Percentiles rank a stretch among this genome's conserved stretches.
Evolutionary conservation across 2,329 filamentous ascomycete species (phyloP).

Genomic region (Ceratocystis smalleyi): DNA sequence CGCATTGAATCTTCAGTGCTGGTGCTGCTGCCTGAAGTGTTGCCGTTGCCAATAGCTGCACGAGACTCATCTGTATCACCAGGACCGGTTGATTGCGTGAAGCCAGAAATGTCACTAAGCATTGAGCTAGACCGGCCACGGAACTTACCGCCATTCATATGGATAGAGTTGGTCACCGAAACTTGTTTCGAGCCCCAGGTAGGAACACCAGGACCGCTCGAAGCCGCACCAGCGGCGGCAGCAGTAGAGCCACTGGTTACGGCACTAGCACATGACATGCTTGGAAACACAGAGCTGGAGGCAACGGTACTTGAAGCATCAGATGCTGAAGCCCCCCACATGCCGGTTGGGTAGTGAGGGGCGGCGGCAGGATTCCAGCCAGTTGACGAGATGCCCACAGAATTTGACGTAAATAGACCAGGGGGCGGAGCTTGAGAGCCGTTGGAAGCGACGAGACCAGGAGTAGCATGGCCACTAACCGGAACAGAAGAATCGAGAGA

Average conservation of each 20-base stretch:
- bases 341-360: constrained; percentile 24
- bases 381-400: constrained; percentile 9
- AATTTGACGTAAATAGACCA: not conserved
- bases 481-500: not conserved
- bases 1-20: not conserved
- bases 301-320: not conserved
- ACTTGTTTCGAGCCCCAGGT: not conserved
- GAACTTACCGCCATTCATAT: constrained; percentile 26
- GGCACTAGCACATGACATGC: not conserved
- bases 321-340: constrained; percentile 23
- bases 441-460: constrained; percentile 1
- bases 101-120: constrained; percentile 51
- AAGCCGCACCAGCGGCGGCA: not conserved
- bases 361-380: constrained; percentile 25
- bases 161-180: not conserved
- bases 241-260: not conserved
- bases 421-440: not conserved
- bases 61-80: constrained; percentile 22
- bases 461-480: not conserved
- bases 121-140: constrained; percentile 49
- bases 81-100: constrained; percentile 45
- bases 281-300: not conserved
- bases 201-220: not conserved
- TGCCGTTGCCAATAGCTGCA: not conserved
- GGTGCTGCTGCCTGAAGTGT: constrained; percentile 4